Conservation (phyloP, 495 filamentous ascomycete genomes). For the Halenospora varia region DNA sequence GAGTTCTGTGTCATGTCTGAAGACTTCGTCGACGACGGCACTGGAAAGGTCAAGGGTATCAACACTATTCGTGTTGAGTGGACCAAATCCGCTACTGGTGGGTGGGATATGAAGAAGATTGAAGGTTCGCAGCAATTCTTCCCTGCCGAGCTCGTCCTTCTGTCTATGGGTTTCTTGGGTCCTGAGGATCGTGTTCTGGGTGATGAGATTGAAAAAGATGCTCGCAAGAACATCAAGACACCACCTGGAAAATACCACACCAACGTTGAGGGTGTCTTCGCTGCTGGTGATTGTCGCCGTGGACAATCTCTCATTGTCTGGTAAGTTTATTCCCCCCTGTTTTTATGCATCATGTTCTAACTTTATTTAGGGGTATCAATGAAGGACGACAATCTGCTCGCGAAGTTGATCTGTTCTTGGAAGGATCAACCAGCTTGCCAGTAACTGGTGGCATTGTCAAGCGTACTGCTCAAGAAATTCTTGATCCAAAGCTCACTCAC, state of each 20-base stretch:
- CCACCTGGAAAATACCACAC: constrained; percentile 84
- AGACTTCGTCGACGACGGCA: constrained; percentile 93
- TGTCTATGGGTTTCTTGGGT: constrained; percentile 98
- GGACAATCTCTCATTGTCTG: constrained; percentile 98
- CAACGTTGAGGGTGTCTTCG: constrained; percentile 86
- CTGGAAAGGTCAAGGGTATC: constrained; percentile 89
- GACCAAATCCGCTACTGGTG: constrained; percentile 84
- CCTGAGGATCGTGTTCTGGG: constrained; percentile 89
- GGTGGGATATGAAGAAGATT: constrained; percentile 99
- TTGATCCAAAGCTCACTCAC: constrained; percentile 27
- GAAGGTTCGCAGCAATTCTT: constrained; percentile 96
- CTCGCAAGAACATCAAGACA: constrained; percentile 97
- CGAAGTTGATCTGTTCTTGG: constrained; percentile 89
- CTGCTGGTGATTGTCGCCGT: constrained; percentile 93
- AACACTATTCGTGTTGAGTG: constrained; percentile 97
- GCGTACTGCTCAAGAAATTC: constrained; percentile 66
- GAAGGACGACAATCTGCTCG: constrained; percentile 93
- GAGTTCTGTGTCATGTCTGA: constrained; percentile 99
- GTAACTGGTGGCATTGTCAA: constrained; percentile 95
- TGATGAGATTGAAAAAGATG: constrained; percentile 84
- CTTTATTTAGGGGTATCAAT: constrained; percentile 79
- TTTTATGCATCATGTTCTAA: background rate
- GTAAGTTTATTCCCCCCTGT: constrained; percentile 47
- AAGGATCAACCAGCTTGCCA: constrained; percentile 74
- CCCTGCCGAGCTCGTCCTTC: constrained; percentile 91